Conservation (phyloP, 1,139 yeast genomes). For the Candida dubliniensis region DNA sequence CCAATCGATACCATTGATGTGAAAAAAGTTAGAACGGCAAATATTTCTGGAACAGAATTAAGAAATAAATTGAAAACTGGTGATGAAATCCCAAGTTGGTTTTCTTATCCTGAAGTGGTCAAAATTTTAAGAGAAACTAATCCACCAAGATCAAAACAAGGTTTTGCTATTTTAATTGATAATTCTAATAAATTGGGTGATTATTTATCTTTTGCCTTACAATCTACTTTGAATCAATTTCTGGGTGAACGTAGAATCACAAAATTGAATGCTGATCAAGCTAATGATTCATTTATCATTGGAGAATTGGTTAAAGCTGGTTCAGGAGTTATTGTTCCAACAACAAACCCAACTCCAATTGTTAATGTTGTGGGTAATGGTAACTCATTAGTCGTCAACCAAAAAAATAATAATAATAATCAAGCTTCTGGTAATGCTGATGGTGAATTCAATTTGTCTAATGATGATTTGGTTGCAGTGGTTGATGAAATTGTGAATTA, state of each 20-base stretch:
- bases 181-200: constrained; percentile 53
- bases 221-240: constrained; percentile 86
- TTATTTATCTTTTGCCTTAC: constrained; percentile 73
- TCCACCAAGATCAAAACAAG: constrained; percentile 89
- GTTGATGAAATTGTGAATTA: constrained; percentile 70
- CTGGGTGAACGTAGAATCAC: constrained; percentile 86
- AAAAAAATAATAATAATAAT: constrained; percentile 10
- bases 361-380: constrained; percentile 47
- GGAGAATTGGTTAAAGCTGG: constrained; percentile 88
- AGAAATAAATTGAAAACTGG: constrained; percentile 88
- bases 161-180: constrained; percentile 69
- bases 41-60: constrained; percentile 93
- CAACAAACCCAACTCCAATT: constrained; percentile 29
- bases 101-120: constrained; percentile 95
- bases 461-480: constrained; percentile 39
- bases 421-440: constrained; percentile 12
- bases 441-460: constrained; percentile 14
- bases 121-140: constrained; percentile 86
- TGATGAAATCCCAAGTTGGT: constrained; percentile 91
- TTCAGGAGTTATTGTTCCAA: constrained; percentile 79
- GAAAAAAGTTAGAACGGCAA: constrained; percentile 75
- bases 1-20: constrained; percentile 88
- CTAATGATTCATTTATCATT: constrained; percentile 57
- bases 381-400: constrained; percentile 30
- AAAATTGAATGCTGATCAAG: constrained; percentile 54